Percentiles rank a stretch among this genome's conserved stretches.
Conservation (phyloP, 192 early-diverging fungal species). For the Coemansia aciculifera region DNA sequence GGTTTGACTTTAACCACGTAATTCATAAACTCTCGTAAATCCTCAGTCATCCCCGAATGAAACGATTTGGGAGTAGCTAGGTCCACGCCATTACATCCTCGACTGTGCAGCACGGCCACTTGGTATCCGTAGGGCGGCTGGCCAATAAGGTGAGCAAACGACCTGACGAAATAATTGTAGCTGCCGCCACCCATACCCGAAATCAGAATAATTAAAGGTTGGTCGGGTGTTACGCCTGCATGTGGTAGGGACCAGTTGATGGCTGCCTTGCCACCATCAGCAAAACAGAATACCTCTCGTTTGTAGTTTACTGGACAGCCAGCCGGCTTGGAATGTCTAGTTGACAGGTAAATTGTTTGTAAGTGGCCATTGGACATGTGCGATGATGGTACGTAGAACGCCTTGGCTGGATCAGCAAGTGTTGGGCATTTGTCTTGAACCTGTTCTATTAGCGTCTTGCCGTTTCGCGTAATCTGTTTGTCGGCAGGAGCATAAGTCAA, state of each 20-base stretch:
- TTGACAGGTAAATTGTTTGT: conserved; percentile 65
- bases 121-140: conserved; percentile 62
- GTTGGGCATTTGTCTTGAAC: conserved; percentile 54
- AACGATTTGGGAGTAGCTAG: conserved; percentile 78
- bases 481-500: conserved; percentile 40
- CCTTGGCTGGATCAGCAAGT: conserved; percentile 53
- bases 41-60: conserved; percentile 79
- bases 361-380: conserved; percentile 74
- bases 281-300: conserved; percentile 47
- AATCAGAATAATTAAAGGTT: conserved; percentile 37
- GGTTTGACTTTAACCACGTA: conserved; percentile 54
- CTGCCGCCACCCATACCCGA: conserved; percentile 49
- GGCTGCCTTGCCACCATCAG: conserved; percentile 42
- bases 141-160: conserved; percentile 32
- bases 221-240: background rate
- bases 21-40: conserved; percentile 56
- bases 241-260: conserved; percentile 47
- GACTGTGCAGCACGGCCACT: conserved; percentile 80
- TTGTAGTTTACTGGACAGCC: conserved; percentile 41
- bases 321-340: conserved; percentile 45
- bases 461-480: conserved; percentile 32
- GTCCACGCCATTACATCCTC: conserved; percentile 80
- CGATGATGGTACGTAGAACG: conserved; percentile 65
- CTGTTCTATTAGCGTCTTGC: conserved; percentile 27
- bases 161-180: conserved; percentile 46